Conservation (phyloP, 352 stramenopile species). For the Phytophthora niederhauseri region DNA sequence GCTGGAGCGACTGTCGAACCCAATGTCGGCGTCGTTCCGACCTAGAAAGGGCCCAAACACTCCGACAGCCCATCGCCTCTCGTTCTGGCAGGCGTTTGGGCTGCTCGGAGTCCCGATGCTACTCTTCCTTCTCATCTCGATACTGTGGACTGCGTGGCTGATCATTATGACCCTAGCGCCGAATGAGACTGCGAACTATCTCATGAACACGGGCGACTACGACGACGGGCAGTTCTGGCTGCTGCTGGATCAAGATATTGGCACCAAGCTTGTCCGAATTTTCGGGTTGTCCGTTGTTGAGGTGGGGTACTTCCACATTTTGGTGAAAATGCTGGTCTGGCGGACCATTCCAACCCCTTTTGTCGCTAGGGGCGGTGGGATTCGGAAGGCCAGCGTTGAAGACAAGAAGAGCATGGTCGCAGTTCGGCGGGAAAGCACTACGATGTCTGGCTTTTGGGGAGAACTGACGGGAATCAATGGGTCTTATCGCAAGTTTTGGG, state of each 20-base stretch:
- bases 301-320: constrained; percentile 30
- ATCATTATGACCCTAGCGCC: constrained; percentile 46
- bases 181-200: constrained; percentile 43
- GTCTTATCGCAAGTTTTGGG: constrained; percentile 50
- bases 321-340: constrained; percentile 41
- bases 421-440: neutral
- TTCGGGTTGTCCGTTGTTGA: constrained; percentile 31
- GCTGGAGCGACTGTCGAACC: constrained; percentile 19
- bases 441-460: constrained; percentile 16
- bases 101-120: constrained; percentile 34
- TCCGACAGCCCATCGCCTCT: constrained; percentile 13
- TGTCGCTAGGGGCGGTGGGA: neutral
- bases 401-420: neutral
- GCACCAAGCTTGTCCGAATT: constrained; percentile 22
- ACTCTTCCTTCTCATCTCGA: constrained; percentile 23
- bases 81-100: constrained; percentile 41
- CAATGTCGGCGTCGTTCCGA: constrained; percentile 12
- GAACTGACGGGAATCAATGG: constrained; percentile 40
- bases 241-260: constrained; percentile 25
- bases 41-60: constrained; percentile 7
- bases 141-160: constrained; percentile 44
- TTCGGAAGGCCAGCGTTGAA: constrained; percentile 20
- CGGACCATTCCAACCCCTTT: constrained; percentile 12
- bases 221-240: constrained; percentile 59
- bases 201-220: constrained; percentile 58